Percentiles rank a stretch among this genome's conserved stretches.
phyloP scores from a whole-genome alignment of 192 early-diverging fungal species.

The Rhizophagus prolifer region DNA sequence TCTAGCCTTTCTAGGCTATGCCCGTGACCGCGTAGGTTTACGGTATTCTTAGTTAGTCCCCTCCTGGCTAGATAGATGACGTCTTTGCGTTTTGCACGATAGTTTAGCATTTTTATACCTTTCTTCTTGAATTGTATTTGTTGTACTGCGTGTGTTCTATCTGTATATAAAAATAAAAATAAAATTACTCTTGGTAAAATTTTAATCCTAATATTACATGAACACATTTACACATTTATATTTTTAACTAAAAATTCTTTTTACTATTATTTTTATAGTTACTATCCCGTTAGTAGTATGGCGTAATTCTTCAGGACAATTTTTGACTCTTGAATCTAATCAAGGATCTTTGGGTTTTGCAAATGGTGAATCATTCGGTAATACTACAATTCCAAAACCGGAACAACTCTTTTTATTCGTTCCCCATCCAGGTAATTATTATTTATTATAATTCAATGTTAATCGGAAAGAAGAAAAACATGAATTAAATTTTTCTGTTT shows the following conservation, averaged over 20 bases:
- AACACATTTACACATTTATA: too few species aligned
- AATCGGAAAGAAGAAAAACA: not conserved
- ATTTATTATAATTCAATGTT: too few species aligned
- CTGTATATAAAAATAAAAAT: too few species aligned
- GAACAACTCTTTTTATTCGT: constrained; percentile 14
- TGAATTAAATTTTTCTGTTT: not conserved
- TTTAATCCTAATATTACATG: not conserved
- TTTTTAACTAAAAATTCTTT: too few species aligned
- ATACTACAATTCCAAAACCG: not conserved
- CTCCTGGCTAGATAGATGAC: too few species aligned
- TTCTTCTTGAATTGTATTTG: too few species aligned
- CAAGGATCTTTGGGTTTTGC: not conserved
- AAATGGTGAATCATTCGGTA: not conserved
- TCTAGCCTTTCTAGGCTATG: too few species aligned
- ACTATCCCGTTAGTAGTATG: constrained; percentile 5
- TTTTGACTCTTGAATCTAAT: not conserved
- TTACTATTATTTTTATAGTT: not conserved
- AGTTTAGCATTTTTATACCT: too few species aligned
- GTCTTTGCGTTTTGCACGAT: too few species aligned
- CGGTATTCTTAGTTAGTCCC: too few species aligned
- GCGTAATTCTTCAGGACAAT: not conserved
- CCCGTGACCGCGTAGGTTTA: too few species aligned
- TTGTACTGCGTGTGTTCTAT: too few species aligned
- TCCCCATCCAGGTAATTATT: constrained; percentile 23
- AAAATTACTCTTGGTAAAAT: constrained; percentile 4